Conservation (phyloP, 2,329 filamentous ascomycete genomes). For the Pyricularia grisea region DNA sequence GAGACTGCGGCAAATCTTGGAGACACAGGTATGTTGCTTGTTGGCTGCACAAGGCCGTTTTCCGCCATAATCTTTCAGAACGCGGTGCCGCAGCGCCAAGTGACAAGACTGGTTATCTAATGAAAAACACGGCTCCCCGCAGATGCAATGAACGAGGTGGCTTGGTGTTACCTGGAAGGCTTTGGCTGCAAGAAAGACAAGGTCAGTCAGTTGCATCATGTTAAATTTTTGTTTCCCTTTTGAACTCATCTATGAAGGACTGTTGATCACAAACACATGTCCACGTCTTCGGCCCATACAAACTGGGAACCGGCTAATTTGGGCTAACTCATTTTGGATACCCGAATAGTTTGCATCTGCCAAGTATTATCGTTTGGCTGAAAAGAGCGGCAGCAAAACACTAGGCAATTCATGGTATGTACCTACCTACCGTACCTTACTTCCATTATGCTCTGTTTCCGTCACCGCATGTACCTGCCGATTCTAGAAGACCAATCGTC, state of each 20-base stretch:
- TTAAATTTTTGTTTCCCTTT: neutral
- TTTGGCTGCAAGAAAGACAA: slow-evolving; percentile 98
- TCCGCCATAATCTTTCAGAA: neutral
- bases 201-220: slow-evolving; percentile 58
- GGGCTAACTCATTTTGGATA: neutral
- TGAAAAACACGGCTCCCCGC: slow-evolving; percentile 11
- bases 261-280: neutral
- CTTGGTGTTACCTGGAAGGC: slow-evolving; percentile 94
- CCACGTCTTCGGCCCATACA: neutral
- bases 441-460: slow-evolving; percentile 1
- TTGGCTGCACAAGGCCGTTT: neutral
- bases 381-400: slow-evolving; percentile 80
- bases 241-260: neutral
- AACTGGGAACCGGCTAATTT: neutral
- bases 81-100: neutral
- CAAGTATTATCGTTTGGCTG: slow-evolving; percentile 85
- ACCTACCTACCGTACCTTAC: no score
- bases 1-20: slow-evolving; percentile 95
- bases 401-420: slow-evolving; percentile 92
- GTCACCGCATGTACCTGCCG: neutral
- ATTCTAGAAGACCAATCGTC: neutral
- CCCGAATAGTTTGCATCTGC: slow-evolving; percentile 61
- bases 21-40: slow-evolving; percentile 55
- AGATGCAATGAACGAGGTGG: slow-evolving; percentile 97
- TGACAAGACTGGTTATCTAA: neutral